Evolutionary conservation across 331 rosid species (phyloP), one percentile per base, ranked within the genome.

Genomic region (Cydonia oblonga): DNA sequence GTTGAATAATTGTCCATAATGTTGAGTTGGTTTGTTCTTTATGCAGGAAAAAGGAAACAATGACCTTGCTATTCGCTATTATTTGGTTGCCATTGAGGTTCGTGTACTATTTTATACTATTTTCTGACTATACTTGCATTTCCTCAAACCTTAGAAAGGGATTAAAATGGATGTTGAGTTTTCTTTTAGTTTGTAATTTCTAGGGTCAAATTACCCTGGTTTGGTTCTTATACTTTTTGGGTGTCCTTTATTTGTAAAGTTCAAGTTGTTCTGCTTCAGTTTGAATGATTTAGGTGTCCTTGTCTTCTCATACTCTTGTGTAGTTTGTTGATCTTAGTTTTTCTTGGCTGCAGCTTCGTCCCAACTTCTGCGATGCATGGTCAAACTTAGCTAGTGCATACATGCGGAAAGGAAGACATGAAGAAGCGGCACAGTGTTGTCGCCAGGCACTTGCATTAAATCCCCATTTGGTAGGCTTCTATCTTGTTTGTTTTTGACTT

Each of bases 351-450:
- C 87, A 95, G 99, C 90, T 95, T 79, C 92, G 96, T 40, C 99
- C 99, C 68, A 91, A 85, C 87, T 95, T 95, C 81, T 84, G 93
- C 57, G 99, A 95, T 83, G 97, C 99, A 57, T 95, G 97, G 97
- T 90, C 99, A 80, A 95, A 95, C 84, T 77, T 95, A 71, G 96
- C 96, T n/a, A 95, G 97, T 83, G 97, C 99, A 20, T 95, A 95
- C 88, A 91, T 95, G 99, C 86, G 97, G 56, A 95, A 95, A 82
- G 99, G 97, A 68, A 87, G 96, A 75, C 96, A 87, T 67, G 85
- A 79, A n/a, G 99, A 95, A 85, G 99, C 97, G 12, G 96, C 96
- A 11, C 99, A 91, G 68, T 95, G 97, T 75, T 95, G 99, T 75
- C 99, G 96, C 64, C 99, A 95, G 82, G 99, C 99, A 72, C 96